A percentile compares a stretch with the other conserved stretches of the same genome.
Conservation (phyloP, 23 red algal species). For the Gracilaria domingensis region DNA sequence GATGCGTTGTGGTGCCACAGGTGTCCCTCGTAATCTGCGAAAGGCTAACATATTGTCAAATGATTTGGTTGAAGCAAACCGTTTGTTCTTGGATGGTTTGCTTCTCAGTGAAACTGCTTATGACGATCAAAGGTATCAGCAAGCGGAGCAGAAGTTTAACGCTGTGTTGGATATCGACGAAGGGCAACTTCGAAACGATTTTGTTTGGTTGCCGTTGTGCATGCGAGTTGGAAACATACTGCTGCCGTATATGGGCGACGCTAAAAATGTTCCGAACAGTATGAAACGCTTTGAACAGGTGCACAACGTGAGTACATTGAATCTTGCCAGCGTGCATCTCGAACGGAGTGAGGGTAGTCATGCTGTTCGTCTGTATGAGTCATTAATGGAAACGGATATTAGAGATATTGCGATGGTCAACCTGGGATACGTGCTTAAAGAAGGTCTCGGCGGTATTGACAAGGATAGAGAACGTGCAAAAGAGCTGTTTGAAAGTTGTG, state of each 20-base stretch:
- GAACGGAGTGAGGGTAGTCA: not conserved
- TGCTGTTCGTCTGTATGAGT: conserved; percentile 16
- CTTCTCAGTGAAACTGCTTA: not conserved
- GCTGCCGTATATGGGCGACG: conserved; percentile 1
- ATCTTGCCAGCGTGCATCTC: not conserved
- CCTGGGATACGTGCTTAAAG: not conserved
- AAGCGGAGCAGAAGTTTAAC: not conserved
- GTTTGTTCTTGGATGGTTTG: not conserved
- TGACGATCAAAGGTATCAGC: not conserved
- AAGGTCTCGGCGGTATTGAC: conserved; percentile 6
- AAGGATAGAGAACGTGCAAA: conserved; percentile 3
- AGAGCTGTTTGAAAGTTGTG: conserved; percentile 3
- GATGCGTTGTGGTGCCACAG: conserved; percentile 15
- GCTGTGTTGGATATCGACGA: not conserved
- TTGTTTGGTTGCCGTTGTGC: conserved; percentile 29
- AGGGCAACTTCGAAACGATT: conserved; percentile 1
- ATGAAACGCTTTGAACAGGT: conserved; percentile 21
- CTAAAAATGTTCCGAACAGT: not conserved
- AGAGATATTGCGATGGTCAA: conserved; percentile 18
- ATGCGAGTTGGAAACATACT: not conserved
- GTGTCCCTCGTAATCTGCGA: not conserved
- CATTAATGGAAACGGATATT: conserved; percentile 1
- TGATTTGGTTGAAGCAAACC: not conserved
- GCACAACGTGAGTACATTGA: not conserved
- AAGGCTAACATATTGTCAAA: not conserved